phyloP scores from a whole-genome alignment of 2,329 filamentous ascomycete genomes.

The Myriosclerotinia curreyana region DNA sequence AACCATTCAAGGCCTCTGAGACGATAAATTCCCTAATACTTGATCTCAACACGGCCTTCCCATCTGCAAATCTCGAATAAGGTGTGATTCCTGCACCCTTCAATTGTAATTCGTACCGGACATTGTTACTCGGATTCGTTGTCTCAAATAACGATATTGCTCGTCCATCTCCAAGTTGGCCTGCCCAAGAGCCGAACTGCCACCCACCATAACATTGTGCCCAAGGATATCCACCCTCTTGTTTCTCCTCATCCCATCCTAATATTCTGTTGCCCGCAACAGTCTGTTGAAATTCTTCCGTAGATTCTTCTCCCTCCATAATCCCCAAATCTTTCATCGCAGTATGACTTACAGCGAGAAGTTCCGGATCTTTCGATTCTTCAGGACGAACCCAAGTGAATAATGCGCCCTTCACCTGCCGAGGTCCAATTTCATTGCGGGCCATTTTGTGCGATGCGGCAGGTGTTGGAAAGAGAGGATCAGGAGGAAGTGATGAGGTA shows the following conservation, averaged over 20 bases:
- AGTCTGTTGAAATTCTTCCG: slow-evolving; percentile 70
- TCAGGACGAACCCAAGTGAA: slow-evolving; percentile 92
- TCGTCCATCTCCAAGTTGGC: slow-evolving; percentile 89
- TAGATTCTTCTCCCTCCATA: slow-evolving; percentile 61
- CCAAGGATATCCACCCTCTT: slow-evolving; percentile 84
- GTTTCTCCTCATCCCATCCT: slow-evolving; percentile 68
- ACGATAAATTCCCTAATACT: slow-evolving; percentile 94
- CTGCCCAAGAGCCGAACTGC: slow-evolving; percentile 84
- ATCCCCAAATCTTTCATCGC: slow-evolving; percentile 83
- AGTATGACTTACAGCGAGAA: slow-evolving; percentile 75
- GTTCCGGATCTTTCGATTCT: slow-evolving; percentile 65
- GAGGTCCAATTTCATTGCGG: slow-evolving; percentile 71
- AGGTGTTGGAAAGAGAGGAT: slow-evolving; percentile 76
- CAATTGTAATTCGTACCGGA: slow-evolving; percentile 83
- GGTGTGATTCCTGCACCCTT: slow-evolving; percentile 93
- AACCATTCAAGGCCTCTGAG: slow-evolving; percentile 81
- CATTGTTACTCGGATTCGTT: slow-evolving; percentile 68
- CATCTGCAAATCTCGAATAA: slow-evolving; percentile 94
- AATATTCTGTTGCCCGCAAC: slow-evolving; percentile 81
- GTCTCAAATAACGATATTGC: slow-evolving; percentile 93
- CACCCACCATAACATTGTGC: slow-evolving; percentile 94
- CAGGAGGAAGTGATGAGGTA: slow-evolving; percentile 68
- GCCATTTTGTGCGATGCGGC: slow-evolving; percentile 77
- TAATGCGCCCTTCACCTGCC: slow-evolving; percentile 77
- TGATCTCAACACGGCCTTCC: slow-evolving; percentile 86